These are phyloP conservation scores for Suillus tomentosus DNA, from an alignment of 768 basidiomycete species.

Conservation along the genomic window DNA sequence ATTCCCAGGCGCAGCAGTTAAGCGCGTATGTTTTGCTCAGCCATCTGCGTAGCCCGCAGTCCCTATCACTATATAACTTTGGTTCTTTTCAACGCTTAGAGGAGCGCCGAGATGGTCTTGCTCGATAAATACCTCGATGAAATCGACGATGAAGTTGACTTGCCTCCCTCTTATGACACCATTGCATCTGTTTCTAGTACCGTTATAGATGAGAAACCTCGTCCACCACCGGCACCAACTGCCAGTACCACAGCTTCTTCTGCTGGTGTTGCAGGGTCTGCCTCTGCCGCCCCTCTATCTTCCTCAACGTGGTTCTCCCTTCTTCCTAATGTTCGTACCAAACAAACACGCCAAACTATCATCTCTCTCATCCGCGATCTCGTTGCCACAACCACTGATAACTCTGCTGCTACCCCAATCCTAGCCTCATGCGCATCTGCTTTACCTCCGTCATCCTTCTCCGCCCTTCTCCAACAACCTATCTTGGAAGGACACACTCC, in stretches of 20 bases:
- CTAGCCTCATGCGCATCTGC: slow-evolving; percentile 33
- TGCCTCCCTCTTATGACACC: slow-evolving; percentile 30
- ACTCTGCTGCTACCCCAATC: slow-evolving; percentile 60
- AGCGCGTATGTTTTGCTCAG: neutral
- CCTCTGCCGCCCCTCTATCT: neutral
- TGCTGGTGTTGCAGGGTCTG: too few species aligned
- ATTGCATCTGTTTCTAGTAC: slow-evolving; percentile 11
- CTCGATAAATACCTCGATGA: slow-evolving; percentile 23
- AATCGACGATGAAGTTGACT: slow-evolving; percentile 7
- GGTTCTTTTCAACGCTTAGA: neutral
- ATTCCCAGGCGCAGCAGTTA: neutral
- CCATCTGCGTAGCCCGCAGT: slow-evolving; percentile 4
- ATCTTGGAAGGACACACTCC: slow-evolving; percentile 67
- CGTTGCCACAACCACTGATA: slow-evolving; percentile 37
- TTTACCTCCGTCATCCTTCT: slow-evolving; percentile 41
- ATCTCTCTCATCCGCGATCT: slow-evolving; percentile 58
- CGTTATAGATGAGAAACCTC: slow-evolving; percentile 20
- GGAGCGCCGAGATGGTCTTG: slow-evolving; percentile 18
- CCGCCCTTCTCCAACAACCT: slow-evolving; percentile 59
- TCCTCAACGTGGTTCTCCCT: slow-evolving; percentile 20
- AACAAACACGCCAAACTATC: slow-evolving; percentile 56
- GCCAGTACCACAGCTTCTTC: neutral
- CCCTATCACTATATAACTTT: neutral
- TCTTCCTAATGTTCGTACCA: slow-evolving; percentile 30
- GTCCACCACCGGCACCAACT: neutral